phyloP scores from a whole-genome alignment of 2,329 filamentous ascomycete genomes.

The Trichophyton verrucosum region DNA sequence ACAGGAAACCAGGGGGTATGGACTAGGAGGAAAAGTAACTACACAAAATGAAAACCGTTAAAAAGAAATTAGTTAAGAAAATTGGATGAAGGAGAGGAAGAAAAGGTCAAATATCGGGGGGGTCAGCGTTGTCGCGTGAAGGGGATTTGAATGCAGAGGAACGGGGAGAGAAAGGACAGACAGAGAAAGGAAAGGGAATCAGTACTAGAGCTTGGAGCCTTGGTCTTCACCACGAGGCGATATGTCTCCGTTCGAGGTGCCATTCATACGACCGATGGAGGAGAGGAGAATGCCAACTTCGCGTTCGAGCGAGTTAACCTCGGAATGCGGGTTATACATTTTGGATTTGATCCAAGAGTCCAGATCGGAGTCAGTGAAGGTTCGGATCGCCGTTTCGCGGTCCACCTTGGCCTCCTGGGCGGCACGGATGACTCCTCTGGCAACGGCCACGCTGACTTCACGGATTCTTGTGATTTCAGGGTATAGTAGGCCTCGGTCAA shows the following conservation, averaged over 20 bases:
- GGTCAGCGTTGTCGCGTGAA: not conserved
- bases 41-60: not conserved
- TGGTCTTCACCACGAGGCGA: slow-evolving; percentile 5
- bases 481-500: slow-evolving; percentile 75
- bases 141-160: not conserved
- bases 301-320: slow-evolving; percentile 36
- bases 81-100: not conserved
- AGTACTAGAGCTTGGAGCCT: slow-evolving; percentile 7
- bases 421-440: slow-evolving; percentile 84
- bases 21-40: slow-evolving; percentile 5
- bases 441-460: slow-evolving; percentile 75
- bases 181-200: slow-evolving; percentile 1
- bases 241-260: slow-evolving; percentile 6
- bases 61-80: slow-evolving; percentile 1
- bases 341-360: slow-evolving; percentile 37
- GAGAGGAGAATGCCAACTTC: slow-evolving; percentile 35
- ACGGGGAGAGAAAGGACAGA: not conserved
- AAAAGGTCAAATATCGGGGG: not conserved
- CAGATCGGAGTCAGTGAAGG: slow-evolving; percentile 31
- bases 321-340: slow-evolving; percentile 39
- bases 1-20: not conserved
- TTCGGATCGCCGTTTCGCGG: slow-evolving; percentile 33
- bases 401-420: slow-evolving; percentile 69
- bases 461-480: slow-evolving; percentile 82
- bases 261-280: slow-evolving; percentile 16